Conservation (phyloP, 2,329 filamentous ascomycete genomes). For the Fusarium sp. region DNA sequence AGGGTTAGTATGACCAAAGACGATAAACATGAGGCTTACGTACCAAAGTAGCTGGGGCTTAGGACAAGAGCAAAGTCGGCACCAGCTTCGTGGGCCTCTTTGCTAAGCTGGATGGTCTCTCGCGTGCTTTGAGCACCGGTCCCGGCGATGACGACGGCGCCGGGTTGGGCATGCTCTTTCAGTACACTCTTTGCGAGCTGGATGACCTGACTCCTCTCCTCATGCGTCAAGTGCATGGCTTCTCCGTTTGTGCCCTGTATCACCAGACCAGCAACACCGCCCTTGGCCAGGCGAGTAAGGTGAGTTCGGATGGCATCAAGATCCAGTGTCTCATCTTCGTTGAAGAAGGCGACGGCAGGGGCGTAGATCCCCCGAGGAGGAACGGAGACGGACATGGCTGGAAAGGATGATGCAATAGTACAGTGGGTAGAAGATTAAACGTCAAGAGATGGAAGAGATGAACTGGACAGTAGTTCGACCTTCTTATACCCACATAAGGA, state of each 20-base stretch:
- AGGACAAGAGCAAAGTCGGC: constrained; percentile 79
- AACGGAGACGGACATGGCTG: neutral
- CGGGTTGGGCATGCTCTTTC: constrained; percentile 68
- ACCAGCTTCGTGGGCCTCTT: constrained; percentile 74
- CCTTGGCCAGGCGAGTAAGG: constrained; percentile 73
- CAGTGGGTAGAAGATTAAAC: neutral
- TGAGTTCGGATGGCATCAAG: constrained; percentile 65
- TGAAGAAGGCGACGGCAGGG: constrained; percentile 75
- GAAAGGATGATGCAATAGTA: too few species aligned
- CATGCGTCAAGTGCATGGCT: constrained; percentile 77
- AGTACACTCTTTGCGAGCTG: constrained; percentile 74
- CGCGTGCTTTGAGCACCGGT: constrained; percentile 78
- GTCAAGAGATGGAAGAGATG: too few species aligned
- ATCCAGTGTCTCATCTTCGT: constrained; percentile 70
- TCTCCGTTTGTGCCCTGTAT: constrained; percentile 83
- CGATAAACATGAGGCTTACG: constrained; percentile 39
- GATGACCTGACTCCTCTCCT: constrained; percentile 76
- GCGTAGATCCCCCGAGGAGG: constrained; percentile 68
- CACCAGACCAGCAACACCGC: constrained; percentile 78
- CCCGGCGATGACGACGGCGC: constrained; percentile 78
- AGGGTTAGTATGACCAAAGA: neutral
- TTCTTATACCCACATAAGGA: constrained; percentile 1
- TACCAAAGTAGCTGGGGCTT: constrained; percentile 79
- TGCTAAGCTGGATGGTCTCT: constrained; percentile 76
- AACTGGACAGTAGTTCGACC: too few species aligned